Base-by-base conservation (phyloP, 164 flowering plant species). In the Litsea cubeba region DNA sequence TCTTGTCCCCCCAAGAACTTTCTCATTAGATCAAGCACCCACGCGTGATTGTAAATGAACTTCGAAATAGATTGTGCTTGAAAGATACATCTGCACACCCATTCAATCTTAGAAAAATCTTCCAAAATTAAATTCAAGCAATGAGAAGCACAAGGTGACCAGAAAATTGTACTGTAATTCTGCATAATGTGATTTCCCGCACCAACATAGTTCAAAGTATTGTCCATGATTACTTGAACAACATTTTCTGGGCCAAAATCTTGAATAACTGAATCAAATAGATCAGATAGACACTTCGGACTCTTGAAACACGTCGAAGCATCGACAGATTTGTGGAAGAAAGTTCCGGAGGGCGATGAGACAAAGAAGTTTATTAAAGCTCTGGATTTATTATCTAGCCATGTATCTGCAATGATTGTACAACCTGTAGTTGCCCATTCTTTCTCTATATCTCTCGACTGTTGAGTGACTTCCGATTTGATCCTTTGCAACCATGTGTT, bases 391-490 rank as follows among this genome's bases (percentile, higher is more conserved):
- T 89, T 86, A 80, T 95, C 98, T 51, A 95, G 90, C 97, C 97
- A 95, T 68, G 95, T 85, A 79, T 95, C 97, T 49, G 89, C 94
- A 77, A 93, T 87, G 63, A 95, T 83, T 2, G 98, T 93, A 77
- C 97, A 95, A 60, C 98, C 97, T 3, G 97, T 87, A 23, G 84
- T 84, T 14, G 79, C 76, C 98, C 97, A 93, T 73, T 93, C 98
- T 79, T 85, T 89, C 83, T 90, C 94, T 78, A 84, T 80, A 62
- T 90, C 97, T 78, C 85, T 93, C n/a, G 85, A 85, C 28, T 87
- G 85, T 65, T 86, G 74, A 76, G 82, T 84, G 69, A 91, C 81
- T 76, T 95, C 97, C 30, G 90, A 84, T 75, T 90, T 93, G 76
- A 95, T 83, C 76, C 83, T 90, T 60, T 87, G 94, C 78, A 93